A percentile compares a stretch with the other conserved stretches of the same genome.
phyloP scores from a whole-genome alignment of 768 basidiomycete genomes.

The Gelatoporia subvermispora region DNA sequence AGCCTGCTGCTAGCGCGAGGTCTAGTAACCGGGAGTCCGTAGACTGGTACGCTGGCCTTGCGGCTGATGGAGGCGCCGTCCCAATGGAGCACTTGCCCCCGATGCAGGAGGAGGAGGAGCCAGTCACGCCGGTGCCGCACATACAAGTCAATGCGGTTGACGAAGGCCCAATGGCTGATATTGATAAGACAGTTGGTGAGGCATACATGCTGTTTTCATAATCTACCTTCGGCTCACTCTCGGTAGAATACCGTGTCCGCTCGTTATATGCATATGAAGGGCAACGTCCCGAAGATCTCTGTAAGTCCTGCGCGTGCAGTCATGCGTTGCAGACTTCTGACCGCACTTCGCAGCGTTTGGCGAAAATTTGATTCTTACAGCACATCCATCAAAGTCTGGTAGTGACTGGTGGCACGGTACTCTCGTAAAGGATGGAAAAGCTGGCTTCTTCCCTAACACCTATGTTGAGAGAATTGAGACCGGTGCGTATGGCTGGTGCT shows the following conservation, averaged over 20 bases:
- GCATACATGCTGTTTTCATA: constrained; percentile 4
- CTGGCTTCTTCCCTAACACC: constrained; percentile 87
- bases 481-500: constrained; percentile 40
- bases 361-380: constrained; percentile 71
- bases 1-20: constrained; percentile 14
- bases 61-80: constrained; percentile 56
- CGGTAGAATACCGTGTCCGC: constrained; percentile 66
- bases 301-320: constrained; percentile 40
- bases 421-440: constrained; percentile 53
- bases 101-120: constrained; percentile 62
- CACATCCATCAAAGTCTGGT: constrained; percentile 80
- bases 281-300: constrained; percentile 83
- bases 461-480: constrained; percentile 73
- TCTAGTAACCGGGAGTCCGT: constrained; percentile 69
- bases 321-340: constrained; percentile 4
- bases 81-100: constrained; percentile 39
- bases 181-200: constrained; percentile 62
- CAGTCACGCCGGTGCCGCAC: constrained; percentile 38
- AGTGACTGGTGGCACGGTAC: constrained; percentile 95
- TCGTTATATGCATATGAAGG: constrained; percentile 83
- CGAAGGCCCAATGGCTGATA: constrained; percentile 60
- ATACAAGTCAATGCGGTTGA: constrained; percentile 47
- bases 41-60: constrained; percentile 88
- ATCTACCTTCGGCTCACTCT: constrained; percentile 4
- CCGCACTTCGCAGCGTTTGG: constrained; percentile 53